These are phyloP conservation scores for Mycosphaerella sp. DNA, from an alignment of 2,329 filamentous ascomycete species.

Conservation along the genomic window DNA sequence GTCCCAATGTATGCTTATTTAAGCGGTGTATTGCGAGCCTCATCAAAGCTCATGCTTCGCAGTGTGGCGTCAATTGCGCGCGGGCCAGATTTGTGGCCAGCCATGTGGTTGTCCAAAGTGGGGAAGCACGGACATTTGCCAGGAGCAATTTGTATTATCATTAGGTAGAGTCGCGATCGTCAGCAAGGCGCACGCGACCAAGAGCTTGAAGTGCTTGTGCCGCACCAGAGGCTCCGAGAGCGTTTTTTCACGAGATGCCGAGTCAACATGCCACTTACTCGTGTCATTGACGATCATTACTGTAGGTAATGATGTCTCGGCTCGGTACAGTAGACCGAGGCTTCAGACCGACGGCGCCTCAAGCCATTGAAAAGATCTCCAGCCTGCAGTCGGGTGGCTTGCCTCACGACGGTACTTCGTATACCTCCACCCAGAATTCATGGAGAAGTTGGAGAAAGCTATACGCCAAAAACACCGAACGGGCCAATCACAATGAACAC, in stretches of 20 bases:
- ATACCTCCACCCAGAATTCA: background rate
- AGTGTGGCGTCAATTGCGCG: too few species aligned
- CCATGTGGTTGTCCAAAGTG: background rate
- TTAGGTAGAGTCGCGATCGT: constrained; percentile 4
- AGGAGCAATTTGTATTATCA: background rate
- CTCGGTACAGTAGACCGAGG: background rate
- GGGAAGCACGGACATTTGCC: constrained; percentile 4
- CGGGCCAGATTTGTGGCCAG: too few species aligned
- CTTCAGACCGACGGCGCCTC: constrained; percentile 2
- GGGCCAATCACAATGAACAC: background rate
- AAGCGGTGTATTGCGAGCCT: background rate
- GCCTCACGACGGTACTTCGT: background rate
- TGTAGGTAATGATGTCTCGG: too few species aligned
- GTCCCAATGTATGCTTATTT: background rate
- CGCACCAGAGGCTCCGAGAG: too few species aligned
- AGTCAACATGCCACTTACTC: background rate
- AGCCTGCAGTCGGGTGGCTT: background rate
- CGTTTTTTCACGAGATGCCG: background rate
- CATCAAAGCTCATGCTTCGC: too few species aligned
- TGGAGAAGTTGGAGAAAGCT: background rate
- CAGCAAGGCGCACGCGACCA: constrained; percentile 6
- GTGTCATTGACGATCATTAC: background rate
- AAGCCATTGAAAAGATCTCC: constrained; percentile 1
- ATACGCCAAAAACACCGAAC: background rate
- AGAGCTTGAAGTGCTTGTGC: too few species aligned